Evolutionary conservation across 805 yeast species (phyloP).

Genomic region (Candida ipomoeae): DNA sequence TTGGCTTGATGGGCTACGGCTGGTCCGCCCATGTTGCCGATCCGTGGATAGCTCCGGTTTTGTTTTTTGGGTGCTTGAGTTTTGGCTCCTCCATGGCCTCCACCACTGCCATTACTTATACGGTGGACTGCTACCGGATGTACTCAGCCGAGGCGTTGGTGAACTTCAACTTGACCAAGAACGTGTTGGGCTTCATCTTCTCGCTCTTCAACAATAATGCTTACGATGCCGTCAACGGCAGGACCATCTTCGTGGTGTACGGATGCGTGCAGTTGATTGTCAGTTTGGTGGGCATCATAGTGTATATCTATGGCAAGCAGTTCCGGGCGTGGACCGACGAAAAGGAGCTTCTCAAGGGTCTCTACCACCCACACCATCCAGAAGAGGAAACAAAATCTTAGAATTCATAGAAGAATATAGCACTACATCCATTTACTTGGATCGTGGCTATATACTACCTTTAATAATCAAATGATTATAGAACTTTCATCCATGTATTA

Average conservation of each 20-base stretch:
- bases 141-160: constrained; percentile 59
- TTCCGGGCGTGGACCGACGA: constrained; percentile 50
- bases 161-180: constrained; percentile 51
- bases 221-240: constrained; percentile 37
- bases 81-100: constrained; percentile 61
- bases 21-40: constrained; percentile 49
- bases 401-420: no score
- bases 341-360: constrained; percentile 36
- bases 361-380: constrained; percentile 20
- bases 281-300: constrained; percentile 46
- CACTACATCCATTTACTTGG: no score
- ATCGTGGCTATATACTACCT: no score
- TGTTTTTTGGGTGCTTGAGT: constrained; percentile 52
- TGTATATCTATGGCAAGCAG: constrained; percentile 53
- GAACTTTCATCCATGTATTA: no score
- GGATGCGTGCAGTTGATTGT: constrained; percentile 49
- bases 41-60: constrained; percentile 54
- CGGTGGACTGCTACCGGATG: constrained; percentile 53
- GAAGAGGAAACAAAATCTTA: not conserved
- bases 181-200: constrained; percentile 51
- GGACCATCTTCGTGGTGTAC: constrained; percentile 47
- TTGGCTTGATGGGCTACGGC: constrained; percentile 62
- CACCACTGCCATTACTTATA: constrained; percentile 57
- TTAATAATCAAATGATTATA: no score
- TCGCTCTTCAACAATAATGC: constrained; percentile 53